These are phyloP conservation scores for Globisporangium uncinulatum DNA, from an alignment of 352 stramenopile species.

Conservation along the genomic window DNA sequence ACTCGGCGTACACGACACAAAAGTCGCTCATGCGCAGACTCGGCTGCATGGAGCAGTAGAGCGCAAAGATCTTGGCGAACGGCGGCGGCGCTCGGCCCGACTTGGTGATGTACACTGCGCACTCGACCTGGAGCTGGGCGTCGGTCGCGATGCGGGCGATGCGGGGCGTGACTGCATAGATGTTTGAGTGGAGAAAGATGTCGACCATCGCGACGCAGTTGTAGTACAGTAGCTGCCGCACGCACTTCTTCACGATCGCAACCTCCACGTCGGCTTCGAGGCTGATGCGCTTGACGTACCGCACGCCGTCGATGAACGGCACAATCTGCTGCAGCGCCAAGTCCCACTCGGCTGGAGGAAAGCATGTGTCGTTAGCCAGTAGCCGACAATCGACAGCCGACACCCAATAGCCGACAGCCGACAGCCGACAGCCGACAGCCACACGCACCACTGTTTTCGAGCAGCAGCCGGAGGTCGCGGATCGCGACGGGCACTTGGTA, in stretches of 20 bases:
- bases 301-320: conserved; percentile 88
- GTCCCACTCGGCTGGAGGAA: conserved; percentile 71
- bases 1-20: conserved; percentile 70
- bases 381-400: neutral
- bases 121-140: conserved; percentile 62
- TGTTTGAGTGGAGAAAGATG: conserved; percentile 90
- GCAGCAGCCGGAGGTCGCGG: conserved; percentile 56
- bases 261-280: conserved; percentile 86
- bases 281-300: conserved; percentile 88
- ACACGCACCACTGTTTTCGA: conserved; percentile 65
- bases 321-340: conserved; percentile 86
- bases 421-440: neutral
- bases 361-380: no score
- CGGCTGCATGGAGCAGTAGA: conserved; percentile 85
- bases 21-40: conserved; percentile 81
- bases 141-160: conserved; percentile 60
- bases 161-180: conserved; percentile 70
- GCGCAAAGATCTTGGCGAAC: conserved; percentile 76
- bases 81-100: conserved; percentile 43
- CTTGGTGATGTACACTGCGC: conserved; percentile 77
- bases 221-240: conserved; percentile 87
- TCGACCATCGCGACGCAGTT: conserved; percentile 87
- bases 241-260: conserved; percentile 83
- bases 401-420: neutral
- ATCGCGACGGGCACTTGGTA: conserved; percentile 84